Evolutionary conservation across 1,139 yeast genomes (phyloP).

Genomic region (Zygosaccharomyces pseudobailii): DNA sequence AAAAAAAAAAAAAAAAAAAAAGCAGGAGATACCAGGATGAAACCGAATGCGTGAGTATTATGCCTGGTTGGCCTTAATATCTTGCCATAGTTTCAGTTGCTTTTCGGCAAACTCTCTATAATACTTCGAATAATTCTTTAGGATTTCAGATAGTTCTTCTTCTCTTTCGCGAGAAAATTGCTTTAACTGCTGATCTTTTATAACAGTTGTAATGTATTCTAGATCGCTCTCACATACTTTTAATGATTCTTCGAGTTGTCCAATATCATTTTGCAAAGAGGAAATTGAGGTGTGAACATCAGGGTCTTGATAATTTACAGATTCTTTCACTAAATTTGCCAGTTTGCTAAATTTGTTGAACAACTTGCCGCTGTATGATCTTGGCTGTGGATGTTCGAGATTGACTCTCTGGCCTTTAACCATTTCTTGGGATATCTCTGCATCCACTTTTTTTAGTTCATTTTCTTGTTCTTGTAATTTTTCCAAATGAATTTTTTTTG

Average conservation of each 20-base stretch:
- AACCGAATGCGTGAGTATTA: not conserved
- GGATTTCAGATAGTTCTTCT: conserved; percentile 24
- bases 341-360: conserved; percentile 28
- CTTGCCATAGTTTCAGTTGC: conserved; percentile 37
- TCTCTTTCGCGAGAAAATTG: conserved; percentile 28
- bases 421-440: conserved; percentile 32
- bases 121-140: conserved; percentile 28
- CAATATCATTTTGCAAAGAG: conserved; percentile 30
- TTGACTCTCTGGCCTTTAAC: conserved; percentile 28
- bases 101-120: conserved; percentile 33
- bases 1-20: not conserved
- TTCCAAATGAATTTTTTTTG: conserved; percentile 28
- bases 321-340: conserved; percentile 35
- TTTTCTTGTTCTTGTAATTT: conserved; percentile 33
- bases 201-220: conserved; percentile 29
- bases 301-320: conserved; percentile 32
- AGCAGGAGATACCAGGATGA: not conserved
- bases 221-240: conserved; percentile 33
- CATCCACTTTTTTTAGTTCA: conserved; percentile 33
- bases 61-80: conserved; percentile 25
- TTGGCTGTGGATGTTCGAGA: conserved; percentile 28
- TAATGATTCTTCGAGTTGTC: conserved; percentile 31
- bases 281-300: conserved; percentile 24
- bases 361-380: conserved; percentile 24
- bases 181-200: conserved; percentile 29